Evolutionary conservation across 1,139 yeast genomes (phyloP), one percentile per base, ranked within the genome.

Genomic region (Lodderomyces orthopsilosis): DNA sequence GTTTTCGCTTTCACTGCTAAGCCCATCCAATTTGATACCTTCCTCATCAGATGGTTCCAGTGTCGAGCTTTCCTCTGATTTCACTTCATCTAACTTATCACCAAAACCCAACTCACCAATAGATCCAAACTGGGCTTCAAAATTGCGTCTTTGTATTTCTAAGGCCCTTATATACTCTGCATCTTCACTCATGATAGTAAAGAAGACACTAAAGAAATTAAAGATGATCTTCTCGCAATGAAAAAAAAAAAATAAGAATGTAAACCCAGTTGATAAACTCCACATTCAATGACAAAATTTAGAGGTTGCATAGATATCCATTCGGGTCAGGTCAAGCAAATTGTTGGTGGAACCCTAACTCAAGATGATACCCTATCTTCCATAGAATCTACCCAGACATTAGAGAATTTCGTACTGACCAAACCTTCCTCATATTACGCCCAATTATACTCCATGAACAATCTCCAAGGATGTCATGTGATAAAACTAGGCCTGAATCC

Each of bases 221-320:
- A 15, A 13, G 44, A 44, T 45, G 48, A 43, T 36, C 48, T 43
- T 46, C 48, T 34, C 30, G 32, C n/a, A 39, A 41, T 9, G 35
- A 42, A 42, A 41, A 46, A 44, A 37, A 38, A 26, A 27, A 22
- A 4, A 26, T 33, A 27, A 27, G 15, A 8, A 27, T n/a, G 15
- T 4, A 27, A 13, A n/a, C 3, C 17, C 35, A 27, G 32, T 4
- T n/a, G n/a, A 17, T 12, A 13, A 26, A n/a, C 23, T 43, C 40
- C 27, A n/a, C n/a, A n/a, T 17, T 37, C 35, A 17, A 91, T 91
- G 97, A 91, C 98, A 1, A 75, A 75, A 46, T 94, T 88, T 65
- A 79, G 93, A 58, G 98, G 98, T 1, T 93, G 98, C 57, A 93
- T 93, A 35, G 98, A 93, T 62, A 83, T 93, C 49, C 98, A 93